Evolutionary conservation across 2,329 filamentous ascomycete genomes (phyloP), one percentile per base, ranked within the genome.

Genomic region (Colletotrichum spinosum): DNA sequence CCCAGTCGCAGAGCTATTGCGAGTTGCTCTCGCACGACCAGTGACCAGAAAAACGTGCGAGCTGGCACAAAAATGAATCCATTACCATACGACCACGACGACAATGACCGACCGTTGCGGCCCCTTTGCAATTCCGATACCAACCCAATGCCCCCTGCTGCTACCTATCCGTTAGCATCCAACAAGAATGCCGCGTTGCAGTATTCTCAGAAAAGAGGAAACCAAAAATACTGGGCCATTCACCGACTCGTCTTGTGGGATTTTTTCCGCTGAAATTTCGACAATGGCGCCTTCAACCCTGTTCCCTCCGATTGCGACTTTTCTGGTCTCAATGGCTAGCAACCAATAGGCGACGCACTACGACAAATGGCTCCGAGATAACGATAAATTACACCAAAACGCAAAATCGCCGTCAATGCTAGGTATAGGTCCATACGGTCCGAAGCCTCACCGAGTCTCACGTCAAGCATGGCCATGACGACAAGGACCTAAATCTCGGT

Each of bases 261-360:
- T 39, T 52, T 62, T 42, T 49, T 62, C 25, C 52, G 52, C 62
- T 62, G 62, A 65, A 65, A 62, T 62, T 65, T 55, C 44, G 59
- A 37, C 35, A 37, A 56, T 65, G 58, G 62, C 58, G 62, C 52
- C 62, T 62, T 62, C 51, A 57, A 62, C 62, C 62, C 58, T 65
- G 62, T 35, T 57, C 46, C 15, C 7, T 62, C 58, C 58, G 42
- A 57, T 25, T 65, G 51, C 41, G 52, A 65, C 51, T 56, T 55
- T 61, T 61, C 34, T 51, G 45, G 34, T 33, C 17, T 37, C 12
- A 46, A 52, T 56, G 58, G 52, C 46, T 57, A 45, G 48, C 62
- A 56, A 35, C 58, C 62, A 65, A 65, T 65, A 42, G 60, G 51
- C 45, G 37, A 1, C 12, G 58, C 52, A 13, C 46, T 56, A 52